A percentile compares a stretch with the other conserved stretches of the same genome.
phyloP scores from a whole-genome alignment of 75 land plant genomes.

The Cryptomeria japonica region DNA sequence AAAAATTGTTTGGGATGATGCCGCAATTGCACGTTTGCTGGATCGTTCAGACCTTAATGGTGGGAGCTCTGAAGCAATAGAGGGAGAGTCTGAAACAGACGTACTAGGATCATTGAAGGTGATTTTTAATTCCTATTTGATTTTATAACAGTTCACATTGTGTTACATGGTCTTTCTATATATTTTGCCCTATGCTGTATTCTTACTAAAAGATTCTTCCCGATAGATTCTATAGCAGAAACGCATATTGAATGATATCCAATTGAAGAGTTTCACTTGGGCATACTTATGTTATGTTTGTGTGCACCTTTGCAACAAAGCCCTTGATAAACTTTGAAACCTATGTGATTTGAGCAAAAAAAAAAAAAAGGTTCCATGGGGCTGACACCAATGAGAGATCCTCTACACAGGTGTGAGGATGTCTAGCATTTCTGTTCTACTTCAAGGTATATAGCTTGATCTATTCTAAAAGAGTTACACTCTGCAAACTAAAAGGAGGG shows the following conservation, averaged over 20 bases:
- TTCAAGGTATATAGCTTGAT: not conserved
- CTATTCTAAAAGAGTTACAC: not conserved
- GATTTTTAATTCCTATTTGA: not conserved
- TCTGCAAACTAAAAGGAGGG: not conserved
- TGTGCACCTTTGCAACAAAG: not conserved
- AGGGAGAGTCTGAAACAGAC: constrained; percentile 77
- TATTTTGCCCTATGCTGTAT: not conserved
- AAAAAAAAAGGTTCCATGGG: not conserved
- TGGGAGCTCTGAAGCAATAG: constrained; percentile 43
- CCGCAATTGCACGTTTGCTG: constrained; percentile 74
- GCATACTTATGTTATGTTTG: not conserved
- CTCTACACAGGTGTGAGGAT: not conserved
- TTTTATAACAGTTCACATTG: not conserved
- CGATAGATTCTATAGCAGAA: not conserved
- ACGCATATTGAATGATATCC: not conserved
- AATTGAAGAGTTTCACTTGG: not conserved
- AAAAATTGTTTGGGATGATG: constrained; percentile 93
- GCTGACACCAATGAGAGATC: not conserved
- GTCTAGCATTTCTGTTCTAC: not conserved
- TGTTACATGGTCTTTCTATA: not conserved
- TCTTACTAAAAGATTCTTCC: not conserved
- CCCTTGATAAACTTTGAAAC: not conserved
- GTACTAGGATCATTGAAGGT: constrained; percentile 95
- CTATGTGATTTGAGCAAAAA: not conserved
- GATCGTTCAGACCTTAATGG: constrained; percentile 72